Evolutionary conservation across 2,329 filamentous ascomycete species (phyloP).

Genomic region (Chalaropsis ovoidea): DNA sequence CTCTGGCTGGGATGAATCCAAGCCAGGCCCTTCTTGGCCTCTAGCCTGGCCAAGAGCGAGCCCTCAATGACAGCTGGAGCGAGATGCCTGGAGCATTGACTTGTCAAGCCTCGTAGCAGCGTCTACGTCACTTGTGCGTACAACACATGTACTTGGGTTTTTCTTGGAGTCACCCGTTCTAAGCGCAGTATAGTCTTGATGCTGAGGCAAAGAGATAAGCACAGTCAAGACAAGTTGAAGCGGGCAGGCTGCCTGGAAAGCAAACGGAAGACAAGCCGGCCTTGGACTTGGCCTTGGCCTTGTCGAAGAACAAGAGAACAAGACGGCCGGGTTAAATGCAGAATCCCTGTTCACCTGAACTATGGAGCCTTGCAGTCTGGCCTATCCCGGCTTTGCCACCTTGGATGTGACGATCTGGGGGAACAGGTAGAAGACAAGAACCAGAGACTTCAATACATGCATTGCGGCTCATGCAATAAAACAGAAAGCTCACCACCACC

Average conservation of each 20-base stretch:
- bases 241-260: background rate
- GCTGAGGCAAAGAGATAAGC: background rate
- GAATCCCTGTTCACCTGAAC: conserved; percentile 17
- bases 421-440: background rate
- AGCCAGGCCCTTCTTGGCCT: no score
- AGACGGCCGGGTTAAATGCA: background rate
- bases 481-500: background rate
- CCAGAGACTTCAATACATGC: background rate
- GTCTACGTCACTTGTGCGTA: no score
- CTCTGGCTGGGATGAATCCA: no score
- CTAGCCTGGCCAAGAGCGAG: no score
- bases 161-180: no score
- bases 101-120: no score
- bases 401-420: background rate
- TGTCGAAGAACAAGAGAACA: background rate
- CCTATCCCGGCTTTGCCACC: background rate
- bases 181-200: background rate
- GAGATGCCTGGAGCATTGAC: no score
- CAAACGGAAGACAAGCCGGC: background rate
- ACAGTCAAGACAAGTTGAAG: background rate
- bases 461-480: background rate
- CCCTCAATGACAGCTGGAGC: no score
- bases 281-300: background rate
- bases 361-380: conserved; percentile 2
- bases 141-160: no score